Conservation (phyloP, 2,329 filamentous ascomycete species). For the Pestalotiopsis sp. region DNA sequence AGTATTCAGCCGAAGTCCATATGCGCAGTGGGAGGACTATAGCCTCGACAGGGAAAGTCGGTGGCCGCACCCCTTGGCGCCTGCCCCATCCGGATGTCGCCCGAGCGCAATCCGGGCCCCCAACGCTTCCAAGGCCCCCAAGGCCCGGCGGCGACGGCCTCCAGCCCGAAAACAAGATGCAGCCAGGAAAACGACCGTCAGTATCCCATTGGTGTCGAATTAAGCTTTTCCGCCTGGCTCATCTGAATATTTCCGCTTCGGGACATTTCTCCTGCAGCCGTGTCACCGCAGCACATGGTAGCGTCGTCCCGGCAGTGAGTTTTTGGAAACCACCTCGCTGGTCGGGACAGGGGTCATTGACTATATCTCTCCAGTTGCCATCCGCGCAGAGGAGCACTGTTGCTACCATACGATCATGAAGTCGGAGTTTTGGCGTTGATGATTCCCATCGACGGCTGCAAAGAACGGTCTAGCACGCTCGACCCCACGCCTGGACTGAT, state of each 20-base stretch:
- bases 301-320: not conserved
- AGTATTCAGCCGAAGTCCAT: not conserved
- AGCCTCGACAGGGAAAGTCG: constrained; percentile 4
- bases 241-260: not conserved
- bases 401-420: not conserved
- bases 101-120: not conserved
- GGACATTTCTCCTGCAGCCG: not conserved
- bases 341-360: not conserved
- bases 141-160: not conserved
- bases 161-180: not conserved
- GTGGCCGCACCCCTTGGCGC: constrained; percentile 4
- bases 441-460: not conserved
- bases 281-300: not conserved
- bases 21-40: constrained; percentile 1
- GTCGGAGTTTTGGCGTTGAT: not conserved
- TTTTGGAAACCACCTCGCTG: constrained; percentile 8
- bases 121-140: too few species aligned
- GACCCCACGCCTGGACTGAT: not conserved
- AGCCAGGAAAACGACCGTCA: not conserved
- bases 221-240: not conserved
- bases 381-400: not conserved
- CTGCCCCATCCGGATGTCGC: not conserved
- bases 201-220: not conserved
- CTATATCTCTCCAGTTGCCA: not conserved
- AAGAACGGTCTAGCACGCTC: not conserved